Evolutionary conservation across 177 flowering plant genomes (phyloP).

Genomic region (Vitis hybrid): DNA sequence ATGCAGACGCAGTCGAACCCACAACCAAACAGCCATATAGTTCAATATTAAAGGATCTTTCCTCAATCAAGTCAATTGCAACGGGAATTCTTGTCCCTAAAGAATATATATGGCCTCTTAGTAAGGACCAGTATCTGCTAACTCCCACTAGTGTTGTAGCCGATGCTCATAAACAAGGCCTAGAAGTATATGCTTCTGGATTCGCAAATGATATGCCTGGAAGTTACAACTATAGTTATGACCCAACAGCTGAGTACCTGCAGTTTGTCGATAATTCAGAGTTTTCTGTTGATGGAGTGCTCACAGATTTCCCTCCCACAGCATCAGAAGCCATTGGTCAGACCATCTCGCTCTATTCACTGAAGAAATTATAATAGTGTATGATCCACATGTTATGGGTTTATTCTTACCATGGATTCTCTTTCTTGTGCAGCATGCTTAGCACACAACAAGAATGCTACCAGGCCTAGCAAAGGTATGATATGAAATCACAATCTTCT

Average conservation of each 20-base stretch:
- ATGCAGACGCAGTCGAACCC: slow-evolving; percentile 56
- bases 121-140: slow-evolving; percentile 37
- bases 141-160: slow-evolving; percentile 63
- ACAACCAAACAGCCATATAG: slow-evolving; percentile 64
- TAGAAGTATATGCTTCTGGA: slow-evolving; percentile 75
- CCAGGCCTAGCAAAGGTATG: slow-evolving; percentile 40
- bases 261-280: slow-evolving; percentile 64
- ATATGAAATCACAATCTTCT: not conserved
- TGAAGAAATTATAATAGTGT: not conserved
- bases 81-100: slow-evolving; percentile 88
- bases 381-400: not conserved
- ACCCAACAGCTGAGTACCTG: slow-evolving; percentile 73
- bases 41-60: slow-evolving; percentile 42
- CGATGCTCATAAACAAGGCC: slow-evolving; percentile 81
- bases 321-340: slow-evolving; percentile 81
- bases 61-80: slow-evolving; percentile 60
- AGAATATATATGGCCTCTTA: slow-evolving; percentile 72
- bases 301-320: slow-evolving; percentile 87
- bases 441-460: slow-evolving; percentile 39
- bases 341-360: not conserved
- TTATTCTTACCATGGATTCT: slow-evolving; percentile 3
- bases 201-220: slow-evolving; percentile 67
- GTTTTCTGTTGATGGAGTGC: slow-evolving; percentile 84
- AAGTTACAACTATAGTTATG: slow-evolving; percentile 84
- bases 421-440: slow-evolving; percentile 66